Evolutionary conservation across 1,284 basidiomycete species (phyloP), one percentile per base, ranked within the genome.

Genomic region (Ganoderma leucocontextum): DNA sequence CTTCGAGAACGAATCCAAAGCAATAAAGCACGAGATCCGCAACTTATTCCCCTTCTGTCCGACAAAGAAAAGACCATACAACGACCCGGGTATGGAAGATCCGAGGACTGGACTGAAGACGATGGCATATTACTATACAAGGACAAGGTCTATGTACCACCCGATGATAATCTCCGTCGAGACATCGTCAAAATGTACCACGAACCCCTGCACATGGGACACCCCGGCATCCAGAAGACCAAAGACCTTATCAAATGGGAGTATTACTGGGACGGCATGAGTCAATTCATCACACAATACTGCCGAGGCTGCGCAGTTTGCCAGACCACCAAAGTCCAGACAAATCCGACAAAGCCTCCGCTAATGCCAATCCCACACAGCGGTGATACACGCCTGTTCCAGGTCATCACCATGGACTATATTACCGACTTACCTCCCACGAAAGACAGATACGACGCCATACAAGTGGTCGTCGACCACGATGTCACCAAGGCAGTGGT

Each of bases 271-370:
- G 84, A 82, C 2, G 17, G 68, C 0, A 75, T 87, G 25, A 49
- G 66, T 0, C 65, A 63, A 0, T 75, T 79, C 53, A 71, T 81
- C 0, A 62, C 57, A 0, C 58, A 70, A 0, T 87, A 86, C 67
- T 75, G 84, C 0, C 60, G 73, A 1, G 76, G 78, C 0, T 88
- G 86, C 66, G 68, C 77, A 0, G 72, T 63, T 0, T 87, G 85
- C 65, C 80, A 82, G 66, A 35, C 71, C 1, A 80, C 74, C 0
- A 87, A 86, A 65, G 60, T 47, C 9, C 17, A n/a, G 6, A 47
- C n/a, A 7, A 4, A 47, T n/a, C 44, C 19, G 9, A 47, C 19
- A 15, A 47, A 47, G 4, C 15, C n/a, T 15, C 44, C 29, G 29
- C 29, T 29, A 29, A 29, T 29, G 29, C 29, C 29, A 29, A 29